A percentile compares a stretch with the other conserved stretches of the same genome.
These are phyloP conservation scores for Solanum arcanum DNA, from an alignment of 257 asterid species.

Conservation along the genomic window DNA sequence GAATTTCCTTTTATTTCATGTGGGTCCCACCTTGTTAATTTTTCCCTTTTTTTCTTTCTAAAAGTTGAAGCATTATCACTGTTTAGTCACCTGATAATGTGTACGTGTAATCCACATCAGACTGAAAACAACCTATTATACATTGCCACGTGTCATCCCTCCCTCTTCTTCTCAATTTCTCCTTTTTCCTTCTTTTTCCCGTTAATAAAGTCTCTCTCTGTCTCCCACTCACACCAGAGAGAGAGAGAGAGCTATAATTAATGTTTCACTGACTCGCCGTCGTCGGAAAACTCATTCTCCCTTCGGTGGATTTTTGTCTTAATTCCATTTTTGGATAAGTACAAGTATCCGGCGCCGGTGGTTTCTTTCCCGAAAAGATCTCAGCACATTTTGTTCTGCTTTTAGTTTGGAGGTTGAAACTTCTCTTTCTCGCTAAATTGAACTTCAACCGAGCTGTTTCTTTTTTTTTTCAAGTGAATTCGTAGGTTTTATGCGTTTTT, in stretches of 20 bases:
- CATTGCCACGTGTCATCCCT: neutral
- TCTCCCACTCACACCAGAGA: conserved; percentile 4
- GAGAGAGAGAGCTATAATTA: conserved; percentile 20
- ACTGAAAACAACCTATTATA: neutral
- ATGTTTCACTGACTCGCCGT: conserved; percentile 22
- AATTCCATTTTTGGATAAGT: neutral
- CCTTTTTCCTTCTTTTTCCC: neutral
- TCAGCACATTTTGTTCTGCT: neutral
- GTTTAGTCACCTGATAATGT: neutral
- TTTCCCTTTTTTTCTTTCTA: neutral
- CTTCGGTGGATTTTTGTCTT: conserved; percentile 3
- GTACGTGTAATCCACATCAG: conserved; percentile 20
- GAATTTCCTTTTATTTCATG: neutral
- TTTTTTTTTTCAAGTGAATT: neutral
- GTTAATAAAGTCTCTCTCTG: conserved; percentile 3
- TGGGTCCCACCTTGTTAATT: neutral
- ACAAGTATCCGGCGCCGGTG: neutral
- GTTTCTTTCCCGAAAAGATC: conserved; percentile 2
- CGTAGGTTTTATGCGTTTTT: neutral
- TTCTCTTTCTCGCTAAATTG: neutral
- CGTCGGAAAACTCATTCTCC: conserved; percentile 22
- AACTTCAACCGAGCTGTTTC: neutral
- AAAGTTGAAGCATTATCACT: neutral
- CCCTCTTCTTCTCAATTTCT: neutral
- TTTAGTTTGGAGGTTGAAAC: conserved; percentile 15